Percentiles rank a stretch among this genome's conserved stretches.
Evolutionary conservation across 1,139 yeast genomes (phyloP).

Genomic region (Yamadazyma buinensis): DNA sequence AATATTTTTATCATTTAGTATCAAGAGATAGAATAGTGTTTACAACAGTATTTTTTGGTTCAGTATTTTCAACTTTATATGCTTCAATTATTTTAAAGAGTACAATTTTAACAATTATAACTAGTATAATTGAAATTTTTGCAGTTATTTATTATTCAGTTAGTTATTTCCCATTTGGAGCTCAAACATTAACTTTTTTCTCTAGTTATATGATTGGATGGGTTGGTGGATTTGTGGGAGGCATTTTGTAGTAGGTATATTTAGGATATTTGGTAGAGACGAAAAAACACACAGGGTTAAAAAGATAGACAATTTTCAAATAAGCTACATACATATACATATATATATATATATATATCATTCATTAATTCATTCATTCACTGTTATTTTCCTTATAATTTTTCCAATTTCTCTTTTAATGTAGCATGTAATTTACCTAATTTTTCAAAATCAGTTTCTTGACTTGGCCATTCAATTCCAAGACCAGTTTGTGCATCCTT

Average conservation of each 20-base stretch:
- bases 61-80: constrained; percentile 65
- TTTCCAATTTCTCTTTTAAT: constrained; percentile 51
- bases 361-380: no score
- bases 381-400: no score
- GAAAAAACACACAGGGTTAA: no score
- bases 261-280: neutral
- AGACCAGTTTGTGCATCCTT: constrained; percentile 66
- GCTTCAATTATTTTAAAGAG: constrained; percentile 55
- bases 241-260: constrained; percentile 21
- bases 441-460: constrained; percentile 65
- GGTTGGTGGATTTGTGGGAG: constrained; percentile 57
- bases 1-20: constrained; percentile 68
- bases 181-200: constrained; percentile 80
- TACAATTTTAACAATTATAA: constrained; percentile 71
- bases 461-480: constrained; percentile 81
- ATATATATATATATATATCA: no score
- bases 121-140: constrained; percentile 72
- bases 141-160: constrained; percentile 87
- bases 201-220: constrained; percentile 78
- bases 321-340: no score
- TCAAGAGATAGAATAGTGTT: constrained; percentile 77
- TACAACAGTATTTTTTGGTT: constrained; percentile 72
- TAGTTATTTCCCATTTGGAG: constrained; percentile 95
- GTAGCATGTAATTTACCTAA: constrained; percentile 64
- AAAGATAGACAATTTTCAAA: no score